phyloP scores from a whole-genome alignment of 169 alveolate genomes.

The Cryptosporidium meleagridis region DNA sequence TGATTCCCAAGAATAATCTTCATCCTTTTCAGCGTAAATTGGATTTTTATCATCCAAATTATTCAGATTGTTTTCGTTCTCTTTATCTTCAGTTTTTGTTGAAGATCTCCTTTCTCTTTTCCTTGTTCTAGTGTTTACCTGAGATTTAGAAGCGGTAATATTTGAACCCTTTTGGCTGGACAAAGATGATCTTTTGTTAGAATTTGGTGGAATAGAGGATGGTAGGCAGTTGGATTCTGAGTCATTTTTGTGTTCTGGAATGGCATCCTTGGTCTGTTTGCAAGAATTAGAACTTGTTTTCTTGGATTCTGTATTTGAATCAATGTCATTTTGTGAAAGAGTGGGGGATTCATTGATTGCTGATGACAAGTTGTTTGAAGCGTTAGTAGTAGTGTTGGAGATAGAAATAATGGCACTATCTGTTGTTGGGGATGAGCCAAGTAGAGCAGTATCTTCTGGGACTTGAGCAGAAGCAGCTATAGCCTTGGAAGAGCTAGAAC shows the following conservation, averaged over 20 bases:
- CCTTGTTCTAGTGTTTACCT: neutral
- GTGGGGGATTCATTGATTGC: neutral
- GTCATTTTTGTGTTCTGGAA: neutral
- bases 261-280: neutral
- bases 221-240: neutral
- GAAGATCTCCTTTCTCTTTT: constrained; percentile 41
- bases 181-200: neutral
- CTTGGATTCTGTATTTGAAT: neutral
- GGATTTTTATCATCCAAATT: neutral
- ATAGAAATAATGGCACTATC: neutral
- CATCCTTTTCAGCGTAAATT: neutral
- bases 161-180: neutral
- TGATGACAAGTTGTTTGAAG: neutral
- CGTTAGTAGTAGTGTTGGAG: neutral
- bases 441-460: neutral
- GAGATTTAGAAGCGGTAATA: neutral
- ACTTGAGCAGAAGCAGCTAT: neutral
- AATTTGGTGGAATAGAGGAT: neutral
- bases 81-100: constrained; percentile 5
- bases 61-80: neutral
- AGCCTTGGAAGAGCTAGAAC: neutral
- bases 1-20: constrained; percentile 7
- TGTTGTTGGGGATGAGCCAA: neutral
- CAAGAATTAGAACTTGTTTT: neutral
- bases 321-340: neutral